A percentile compares a stretch with the other conserved stretches of the same genome.
Evolutionary conservation across 495 filamentous ascomycete species (phyloP).

Genomic region (Aspergillus indologenus): DNA sequence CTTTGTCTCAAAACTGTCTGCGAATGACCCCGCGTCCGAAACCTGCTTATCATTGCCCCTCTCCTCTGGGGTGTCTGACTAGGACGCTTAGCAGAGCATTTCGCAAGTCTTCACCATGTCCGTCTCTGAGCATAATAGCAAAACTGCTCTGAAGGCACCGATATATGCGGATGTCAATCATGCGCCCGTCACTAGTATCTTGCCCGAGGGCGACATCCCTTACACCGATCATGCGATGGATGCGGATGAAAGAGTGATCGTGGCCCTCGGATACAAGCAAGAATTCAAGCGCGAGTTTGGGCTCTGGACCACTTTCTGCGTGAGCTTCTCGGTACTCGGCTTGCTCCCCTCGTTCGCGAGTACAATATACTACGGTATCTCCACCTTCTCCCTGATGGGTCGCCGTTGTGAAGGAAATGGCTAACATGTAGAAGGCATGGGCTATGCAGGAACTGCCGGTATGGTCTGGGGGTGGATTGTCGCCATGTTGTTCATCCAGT

Average conservation of each 20-base stretch:
- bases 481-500: conserved; percentile 72
- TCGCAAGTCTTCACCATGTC: conserved; percentile 9
- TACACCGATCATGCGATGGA: conserved; percentile 48
- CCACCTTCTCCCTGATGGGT: background rate
- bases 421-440: conserved; percentile 53
- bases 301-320: conserved; percentile 80
- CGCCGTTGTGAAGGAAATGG: background rate
- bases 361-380: conserved; percentile 65
- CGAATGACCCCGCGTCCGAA: background rate
- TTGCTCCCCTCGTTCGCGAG: conserved; percentile 71
- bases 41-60: background rate
- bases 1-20: background rate
- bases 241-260: conserved; percentile 66
- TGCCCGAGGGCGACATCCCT: conserved; percentile 63
- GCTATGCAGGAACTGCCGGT: conserved; percentile 76
- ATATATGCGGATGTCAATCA: conserved; percentile 37
- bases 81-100: background rate
- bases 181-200: conserved; percentile 64
- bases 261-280: conserved; percentile 71
- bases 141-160: conserved; percentile 17
- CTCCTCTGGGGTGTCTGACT: background rate
- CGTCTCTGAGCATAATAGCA: conserved; percentile 14
- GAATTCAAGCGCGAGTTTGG: conserved; percentile 82
- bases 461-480: conserved; percentile 84
- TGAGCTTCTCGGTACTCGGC: conserved; percentile 73